phyloP scores from a whole-genome alignment of 192 early-diverging fungal genomes.

The Coemansia sp. region DNA sequence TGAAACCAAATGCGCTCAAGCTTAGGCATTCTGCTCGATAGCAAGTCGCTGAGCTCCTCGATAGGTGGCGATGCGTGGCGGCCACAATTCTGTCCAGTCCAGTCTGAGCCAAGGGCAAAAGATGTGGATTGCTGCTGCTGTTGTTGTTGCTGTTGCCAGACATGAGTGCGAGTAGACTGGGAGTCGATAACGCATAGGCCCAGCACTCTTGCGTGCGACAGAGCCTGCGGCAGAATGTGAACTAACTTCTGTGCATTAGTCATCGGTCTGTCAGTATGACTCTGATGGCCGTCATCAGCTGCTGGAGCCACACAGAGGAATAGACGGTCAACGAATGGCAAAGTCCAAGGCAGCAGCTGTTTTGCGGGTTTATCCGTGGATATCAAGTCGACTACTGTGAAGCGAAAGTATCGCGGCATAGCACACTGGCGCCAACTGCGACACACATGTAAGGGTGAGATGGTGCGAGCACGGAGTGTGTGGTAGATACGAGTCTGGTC shows the following conservation, averaged over 20 bases:
- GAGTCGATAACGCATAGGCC: constrained; percentile 24
- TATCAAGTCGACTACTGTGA: constrained; percentile 8
- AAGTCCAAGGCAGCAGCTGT: constrained; percentile 8
- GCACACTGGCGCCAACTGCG: constrained; percentile 23
- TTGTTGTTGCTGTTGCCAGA: constrained; percentile 14
- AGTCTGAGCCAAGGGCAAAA: neutral
- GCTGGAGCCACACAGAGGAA: constrained; percentile 12
- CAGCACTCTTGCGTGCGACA: constrained; percentile 16
- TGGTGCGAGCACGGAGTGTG: constrained; percentile 16
- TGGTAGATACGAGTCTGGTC: constrained; percentile 44
- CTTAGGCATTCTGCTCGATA: neutral
- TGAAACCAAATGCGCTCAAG: constrained; percentile 28
- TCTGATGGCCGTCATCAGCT: neutral
- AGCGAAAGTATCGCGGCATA: constrained; percentile 29
- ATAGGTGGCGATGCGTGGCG: neutral
- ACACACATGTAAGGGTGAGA: constrained; percentile 39
- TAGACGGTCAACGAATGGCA: constrained; percentile 11
- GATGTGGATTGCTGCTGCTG: neutral
- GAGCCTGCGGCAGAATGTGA: neutral
- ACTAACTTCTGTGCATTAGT: constrained; percentile 3
- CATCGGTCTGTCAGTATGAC: neutral
- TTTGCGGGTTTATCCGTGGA: neutral
- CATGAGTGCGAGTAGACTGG: neutral
- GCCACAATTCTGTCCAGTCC: neutral
- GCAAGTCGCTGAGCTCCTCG: neutral